Percentiles rank a stretch among this genome's conserved stretches.
phyloP scores from a whole-genome alignment of 768 basidiomycete species.

The Rhizopogon roseolus region DNA sequence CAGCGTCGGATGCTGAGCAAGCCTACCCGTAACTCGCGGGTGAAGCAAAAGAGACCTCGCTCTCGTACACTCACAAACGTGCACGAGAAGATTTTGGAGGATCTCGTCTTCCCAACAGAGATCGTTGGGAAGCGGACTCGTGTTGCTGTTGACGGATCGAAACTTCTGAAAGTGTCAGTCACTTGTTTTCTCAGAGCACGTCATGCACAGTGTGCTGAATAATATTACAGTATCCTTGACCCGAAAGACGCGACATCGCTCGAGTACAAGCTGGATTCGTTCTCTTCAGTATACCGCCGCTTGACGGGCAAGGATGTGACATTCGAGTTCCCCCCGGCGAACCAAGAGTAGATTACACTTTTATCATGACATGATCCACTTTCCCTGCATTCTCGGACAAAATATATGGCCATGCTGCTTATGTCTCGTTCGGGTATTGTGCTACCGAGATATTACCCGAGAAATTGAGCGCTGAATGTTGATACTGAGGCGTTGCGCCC shows the following conservation, averaged over 20 bases:
- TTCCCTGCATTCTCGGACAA: slow-evolving; percentile 18
- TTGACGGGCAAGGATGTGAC: slow-evolving; percentile 96
- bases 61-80: slow-evolving; percentile 95
- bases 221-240: slow-evolving; percentile 77
- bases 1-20: slow-evolving; percentile 98
- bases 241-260: slow-evolving; percentile 95
- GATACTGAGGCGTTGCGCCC: neutral
- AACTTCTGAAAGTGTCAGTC: slow-evolving; percentile 95
- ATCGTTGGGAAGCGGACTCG: slow-evolving; percentile 99
- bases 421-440: slow-evolving; percentile 16
- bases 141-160: slow-evolving; percentile 88
- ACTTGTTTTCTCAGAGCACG: slow-evolving; percentile 3
- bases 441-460: neutral
- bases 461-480: neutral
- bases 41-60: slow-evolving; percentile 94
- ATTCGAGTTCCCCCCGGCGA: slow-evolving; percentile 83
- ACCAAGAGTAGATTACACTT: slow-evolving; percentile 53
- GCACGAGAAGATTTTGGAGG: slow-evolving; percentile 98
- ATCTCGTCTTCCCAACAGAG: slow-evolving; percentile 98
- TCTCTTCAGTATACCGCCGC: slow-evolving; percentile 93
- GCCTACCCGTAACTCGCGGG: slow-evolving; percentile 89
- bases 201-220: slow-evolving; percentile 11
- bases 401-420: slow-evolving; percentile 34
- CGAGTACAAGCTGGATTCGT: slow-evolving; percentile 99
- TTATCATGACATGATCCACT: slow-evolving; percentile 31